Evolutionary conservation across 768 basidiomycete species (phyloP), one percentile per base, ranked within the genome.

Genomic region (Exidia glandulosa): DNA sequence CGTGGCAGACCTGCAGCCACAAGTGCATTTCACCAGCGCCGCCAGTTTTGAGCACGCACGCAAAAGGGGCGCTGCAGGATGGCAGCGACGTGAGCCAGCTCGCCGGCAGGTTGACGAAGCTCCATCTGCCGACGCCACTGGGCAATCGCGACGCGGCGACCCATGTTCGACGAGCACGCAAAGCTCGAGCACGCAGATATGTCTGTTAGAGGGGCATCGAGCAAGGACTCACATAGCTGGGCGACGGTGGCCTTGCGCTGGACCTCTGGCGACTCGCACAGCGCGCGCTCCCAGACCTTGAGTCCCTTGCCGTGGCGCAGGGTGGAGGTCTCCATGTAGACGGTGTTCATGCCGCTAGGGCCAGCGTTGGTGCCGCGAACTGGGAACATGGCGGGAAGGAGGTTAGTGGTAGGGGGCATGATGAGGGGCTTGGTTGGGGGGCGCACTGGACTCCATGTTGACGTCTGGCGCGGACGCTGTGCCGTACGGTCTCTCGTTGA

Each of bases 191-290:
- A 30, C 54, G 33, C 52, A n/a, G 41, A 58, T 5, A 1, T 45
- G 16, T 31, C 4, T 0, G 27, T 2, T 65, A 74, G 64, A n/a
- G n/a, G n/a, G n/a, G n/a, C n/a, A n/a, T n/a, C n/a, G n/a, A n/a
- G n/a, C n/a, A n/a, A n/a, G n/a, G n/a, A n/a, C n/a, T n/a, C 69
- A 94, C 94, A 99, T 52, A 99, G 83, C 69, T 99, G 96, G 23
- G 94, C 94, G 10, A 99, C 92, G 1, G 94, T 97, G 1, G 95
- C 89, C 72, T 99, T 98, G 59, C 96, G 82, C 71, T 84, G 91
- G 58, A 97, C 87, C 71, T 98, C 96, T 14, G 85, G 71, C 61
- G 83, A 93, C 37, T 90, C 86, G 50, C 96, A 68, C 34, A 96
- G 76, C 65, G 92, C 87, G 63, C 80, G 81, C 73, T 99, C 94